Evolutionary conservation across 768 basidiomycete genomes (phyloP).

Genomic region (Cyathus striatus): DNA sequence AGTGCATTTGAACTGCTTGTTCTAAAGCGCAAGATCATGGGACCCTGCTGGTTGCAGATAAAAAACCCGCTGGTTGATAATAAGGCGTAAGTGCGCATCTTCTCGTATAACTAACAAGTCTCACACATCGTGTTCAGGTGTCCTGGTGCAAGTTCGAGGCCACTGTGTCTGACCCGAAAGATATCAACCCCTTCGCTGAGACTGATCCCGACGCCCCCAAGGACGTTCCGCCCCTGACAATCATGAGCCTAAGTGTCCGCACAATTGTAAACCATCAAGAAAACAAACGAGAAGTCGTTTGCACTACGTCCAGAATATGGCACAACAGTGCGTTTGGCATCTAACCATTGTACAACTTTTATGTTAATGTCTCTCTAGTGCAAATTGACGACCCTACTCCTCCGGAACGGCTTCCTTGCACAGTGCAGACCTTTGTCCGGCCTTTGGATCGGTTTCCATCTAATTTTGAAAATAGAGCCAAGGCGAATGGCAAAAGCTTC

Average conservation of each 20-base stretch:
- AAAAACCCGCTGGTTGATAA: conserved; percentile 70
- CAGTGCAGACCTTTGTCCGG: conserved; percentile 83
- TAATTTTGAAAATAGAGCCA: conserved; percentile 72
- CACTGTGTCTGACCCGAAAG: conserved; percentile 78
- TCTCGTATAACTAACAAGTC: conserved; percentile 1
- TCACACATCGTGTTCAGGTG: conserved; percentile 41
- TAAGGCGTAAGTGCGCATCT: conserved; percentile 54
- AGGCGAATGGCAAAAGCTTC: conserved; percentile 54
- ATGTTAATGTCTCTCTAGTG: conserved; percentile 36
- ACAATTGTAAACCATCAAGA: conserved; percentile 92
- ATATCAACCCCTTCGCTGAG: conserved; percentile 79
- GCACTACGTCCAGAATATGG: conserved; percentile 82
- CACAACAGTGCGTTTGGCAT: conserved; percentile 35
- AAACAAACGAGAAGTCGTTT: conserved; percentile 93
- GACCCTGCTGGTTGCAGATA: conserved; percentile 93
- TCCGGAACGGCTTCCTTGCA: conserved; percentile 79
- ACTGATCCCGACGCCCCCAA: conserved; percentile 63
- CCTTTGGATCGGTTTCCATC: conserved; percentile 85
- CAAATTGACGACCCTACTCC: conserved; percentile 90
- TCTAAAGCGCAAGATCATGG: conserved; percentile 96
- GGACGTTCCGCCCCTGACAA: conserved; percentile 83
- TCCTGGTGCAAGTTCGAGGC: conserved; percentile 98
- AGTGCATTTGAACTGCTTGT: conserved; percentile 91
- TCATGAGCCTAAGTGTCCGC: conserved; percentile 84
- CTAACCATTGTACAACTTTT: background rate